Evolutionary conservation across 2,329 filamentous ascomycete species (phyloP).

Genomic region (Cladosporium velox): DNA sequence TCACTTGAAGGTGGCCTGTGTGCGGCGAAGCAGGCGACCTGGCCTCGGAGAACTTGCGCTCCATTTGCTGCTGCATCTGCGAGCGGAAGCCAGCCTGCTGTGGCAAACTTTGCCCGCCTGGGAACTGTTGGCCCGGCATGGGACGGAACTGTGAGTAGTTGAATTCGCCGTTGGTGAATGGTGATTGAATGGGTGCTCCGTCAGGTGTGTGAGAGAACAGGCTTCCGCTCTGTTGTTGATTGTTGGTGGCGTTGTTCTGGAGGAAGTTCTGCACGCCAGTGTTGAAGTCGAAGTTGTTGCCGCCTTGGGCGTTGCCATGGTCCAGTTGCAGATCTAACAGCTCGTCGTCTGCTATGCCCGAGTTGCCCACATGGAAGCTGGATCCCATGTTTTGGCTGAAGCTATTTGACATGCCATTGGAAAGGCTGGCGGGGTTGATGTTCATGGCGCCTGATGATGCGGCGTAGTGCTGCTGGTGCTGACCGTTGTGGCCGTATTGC

Average conservation of each 20-base stretch:
- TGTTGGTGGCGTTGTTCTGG: conserved; percentile 49
- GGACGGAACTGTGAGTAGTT: conserved; percentile 75
- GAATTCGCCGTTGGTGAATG: conserved; percentile 71
- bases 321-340: conserved; percentile 68
- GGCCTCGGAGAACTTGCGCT: conserved; percentile 66
- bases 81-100: conserved; percentile 33
- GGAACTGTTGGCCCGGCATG: conserved; percentile 61
- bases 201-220: conserved; percentile 91
- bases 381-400: conserved; percentile 63
- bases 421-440: conserved; percentile 83
- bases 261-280: conserved; percentile 52
- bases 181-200: conserved; percentile 87
- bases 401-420: conserved; percentile 62
- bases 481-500: conserved; percentile 33
- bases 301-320: conserved; percentile 33
- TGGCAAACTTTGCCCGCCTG: conserved; percentile 38
- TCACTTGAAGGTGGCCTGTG: conserved; percentile 73
- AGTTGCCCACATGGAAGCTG: conserved; percentile 75
- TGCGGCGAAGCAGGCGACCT: conserved; percentile 84
- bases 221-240: conserved; percentile 60
- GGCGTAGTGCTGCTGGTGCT: conserved; percentile 27
- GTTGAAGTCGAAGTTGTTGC: conserved; percentile 43
- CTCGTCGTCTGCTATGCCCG: conserved; percentile 84
- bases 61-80: conserved; percentile 49
- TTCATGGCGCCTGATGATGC: conserved; percentile 52